These are phyloP conservation scores for Solanum hybrid DNA, from an alignment of 305 asterid species.

Conservation along the genomic window DNA sequence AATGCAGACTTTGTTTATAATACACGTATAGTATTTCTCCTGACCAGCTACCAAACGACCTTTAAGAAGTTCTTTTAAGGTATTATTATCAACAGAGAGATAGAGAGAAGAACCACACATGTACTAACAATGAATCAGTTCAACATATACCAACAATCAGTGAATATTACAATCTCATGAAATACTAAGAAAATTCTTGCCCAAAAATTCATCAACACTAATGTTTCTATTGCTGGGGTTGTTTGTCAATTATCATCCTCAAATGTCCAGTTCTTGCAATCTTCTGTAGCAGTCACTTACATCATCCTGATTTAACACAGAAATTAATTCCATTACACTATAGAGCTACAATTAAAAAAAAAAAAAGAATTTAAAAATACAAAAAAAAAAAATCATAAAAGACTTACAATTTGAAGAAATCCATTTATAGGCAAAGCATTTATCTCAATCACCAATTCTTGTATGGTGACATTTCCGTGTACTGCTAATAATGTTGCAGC, in stretches of 20 bases:
- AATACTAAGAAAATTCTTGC: background rate
- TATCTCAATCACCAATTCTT: slow-evolving; percentile 29
- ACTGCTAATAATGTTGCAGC: slow-evolving; percentile 53
- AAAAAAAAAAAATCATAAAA: background rate
- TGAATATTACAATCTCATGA: background rate
- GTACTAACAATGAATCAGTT: background rate
- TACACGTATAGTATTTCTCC: too few species aligned
- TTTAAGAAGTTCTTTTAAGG: background rate
- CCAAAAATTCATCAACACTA: background rate
- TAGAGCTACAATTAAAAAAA: too few species aligned
- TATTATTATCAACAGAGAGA: background rate
- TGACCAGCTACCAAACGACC: background rate
- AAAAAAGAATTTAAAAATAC: background rate
- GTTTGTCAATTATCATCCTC: background rate
- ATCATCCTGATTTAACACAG: slow-evolving; percentile 35
- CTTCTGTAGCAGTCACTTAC: slow-evolving; percentile 33
- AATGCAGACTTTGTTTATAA: background rate
- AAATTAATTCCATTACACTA: background rate
- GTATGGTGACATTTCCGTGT: slow-evolving; percentile 28
- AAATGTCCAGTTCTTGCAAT: background rate
- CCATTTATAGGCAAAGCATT: slow-evolving; percentile 13
- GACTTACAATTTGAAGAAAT: slow-evolving; percentile 33
- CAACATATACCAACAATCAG: background rate
- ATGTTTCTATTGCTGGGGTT: background rate
- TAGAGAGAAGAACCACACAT: background rate